Conservation (phyloP, 2,329 filamentous ascomycete species). For the Aspergillus chevalieri region DNA sequence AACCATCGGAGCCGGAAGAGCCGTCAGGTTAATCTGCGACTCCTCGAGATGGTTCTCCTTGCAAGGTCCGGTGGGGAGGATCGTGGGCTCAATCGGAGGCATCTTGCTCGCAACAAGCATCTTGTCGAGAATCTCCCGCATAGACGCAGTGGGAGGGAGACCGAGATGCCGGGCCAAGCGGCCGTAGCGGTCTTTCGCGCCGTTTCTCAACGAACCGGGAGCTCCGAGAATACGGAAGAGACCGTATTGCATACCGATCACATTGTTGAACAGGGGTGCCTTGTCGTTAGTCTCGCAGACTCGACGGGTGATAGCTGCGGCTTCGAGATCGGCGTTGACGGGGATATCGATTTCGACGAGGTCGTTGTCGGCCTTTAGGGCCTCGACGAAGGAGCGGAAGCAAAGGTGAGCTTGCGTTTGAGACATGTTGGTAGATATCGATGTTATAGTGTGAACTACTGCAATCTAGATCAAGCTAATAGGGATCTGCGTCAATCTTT, state of each 20-base stretch:
- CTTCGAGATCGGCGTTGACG: slow-evolving; percentile 43
- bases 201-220: slow-evolving; percentile 33
- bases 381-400: slow-evolving; percentile 45
- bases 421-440: not conserved
- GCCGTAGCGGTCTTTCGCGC: slow-evolving; percentile 30
- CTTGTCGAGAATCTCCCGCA: slow-evolving; percentile 38
- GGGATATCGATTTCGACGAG: slow-evolving; percentile 39
- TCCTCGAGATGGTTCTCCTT: slow-evolving; percentile 39
- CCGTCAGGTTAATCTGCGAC: slow-evolving; percentile 39
- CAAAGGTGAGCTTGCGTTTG: slow-evolving; percentile 23
- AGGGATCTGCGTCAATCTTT: too few relatives aligned
- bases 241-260: slow-evolving; percentile 43
- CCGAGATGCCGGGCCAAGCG: slow-evolving; percentile 40
- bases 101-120: slow-evolving; percentile 33
- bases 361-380: slow-evolving; percentile 39
- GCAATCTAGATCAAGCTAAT: too few relatives aligned
- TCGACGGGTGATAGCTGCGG: slow-evolving; percentile 42
- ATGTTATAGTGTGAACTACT: not conserved
- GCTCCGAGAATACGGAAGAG: slow-evolving; percentile 46
- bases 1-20: slow-evolving; percentile 38
- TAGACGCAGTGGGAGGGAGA: slow-evolving; percentile 32
- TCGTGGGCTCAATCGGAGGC: slow-evolving; percentile 26
- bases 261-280: slow-evolving; percentile 49
- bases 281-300: slow-evolving; percentile 43
- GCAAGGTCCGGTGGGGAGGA: slow-evolving; percentile 35